Evolutionary conservation across 495 filamentous ascomycete genomes (phyloP).

Genomic region (Immersiella caudata): DNA sequence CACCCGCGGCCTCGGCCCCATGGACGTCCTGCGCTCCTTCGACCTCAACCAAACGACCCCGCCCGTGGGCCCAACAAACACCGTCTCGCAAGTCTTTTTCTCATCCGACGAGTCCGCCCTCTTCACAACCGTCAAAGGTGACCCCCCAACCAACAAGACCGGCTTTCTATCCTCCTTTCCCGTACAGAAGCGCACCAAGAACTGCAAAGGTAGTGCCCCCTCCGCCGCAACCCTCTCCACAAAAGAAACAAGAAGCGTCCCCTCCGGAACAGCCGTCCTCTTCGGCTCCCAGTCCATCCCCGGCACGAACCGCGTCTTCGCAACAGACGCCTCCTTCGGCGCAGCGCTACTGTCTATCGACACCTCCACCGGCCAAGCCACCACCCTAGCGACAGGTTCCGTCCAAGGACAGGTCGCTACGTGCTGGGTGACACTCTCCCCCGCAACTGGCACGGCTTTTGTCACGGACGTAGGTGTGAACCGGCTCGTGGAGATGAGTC

Average conservation of each 20-base stretch:
- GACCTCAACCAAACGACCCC: constrained; percentile 54
- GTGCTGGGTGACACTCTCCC: constrained; percentile 56
- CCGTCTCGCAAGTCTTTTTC: constrained; percentile 58
- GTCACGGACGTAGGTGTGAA: constrained; percentile 56
- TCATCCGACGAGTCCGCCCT: constrained; percentile 51
- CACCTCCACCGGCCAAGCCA: constrained; percentile 12
- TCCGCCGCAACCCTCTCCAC: constrained; percentile 23
- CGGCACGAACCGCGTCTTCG: constrained; percentile 47
- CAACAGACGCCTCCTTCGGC: constrained; percentile 60
- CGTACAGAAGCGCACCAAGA: constrained; percentile 7
- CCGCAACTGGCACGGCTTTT: constrained; percentile 50
- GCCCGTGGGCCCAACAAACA: constrained; percentile 55
- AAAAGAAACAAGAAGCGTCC: constrained; percentile 37
- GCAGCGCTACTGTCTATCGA: constrained; percentile 42
- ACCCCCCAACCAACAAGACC: constrained; percentile 51
- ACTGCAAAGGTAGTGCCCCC: neutral
- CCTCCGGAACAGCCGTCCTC: constrained; percentile 54
- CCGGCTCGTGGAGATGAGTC: constrained; percentile 56
- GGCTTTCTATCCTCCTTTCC: constrained; percentile 55
- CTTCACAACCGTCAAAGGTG: constrained; percentile 60
- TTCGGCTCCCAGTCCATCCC: constrained; percentile 57
- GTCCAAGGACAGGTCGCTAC: constrained; percentile 56
- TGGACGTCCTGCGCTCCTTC: constrained; percentile 50
- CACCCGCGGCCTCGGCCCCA: constrained; percentile 37
- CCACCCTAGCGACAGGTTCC: constrained; percentile 28